Evolutionary conservation across 1,139 yeast genomes (phyloP).

Genomic region (Lodderomyces metapsilosis): DNA sequence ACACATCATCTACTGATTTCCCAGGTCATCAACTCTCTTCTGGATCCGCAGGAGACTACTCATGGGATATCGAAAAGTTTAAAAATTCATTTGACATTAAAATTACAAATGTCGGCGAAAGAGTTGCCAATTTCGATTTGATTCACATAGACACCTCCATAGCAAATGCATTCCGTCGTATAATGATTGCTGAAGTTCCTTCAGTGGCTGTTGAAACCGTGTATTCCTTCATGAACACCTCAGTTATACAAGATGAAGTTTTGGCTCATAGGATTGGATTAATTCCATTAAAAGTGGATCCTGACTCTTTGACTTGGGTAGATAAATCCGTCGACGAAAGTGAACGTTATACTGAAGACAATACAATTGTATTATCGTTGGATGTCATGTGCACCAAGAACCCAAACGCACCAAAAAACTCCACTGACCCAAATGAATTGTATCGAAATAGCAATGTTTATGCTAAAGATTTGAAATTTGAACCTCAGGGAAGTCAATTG

Average conservation of each 20-base stretch:
- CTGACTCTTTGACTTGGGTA: conserved; percentile 82
- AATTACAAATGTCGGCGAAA: conserved; percentile 61
- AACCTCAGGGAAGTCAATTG: conserved; percentile 85
- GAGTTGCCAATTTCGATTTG: conserved; percentile 83
- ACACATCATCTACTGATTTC: conserved; percentile 82
- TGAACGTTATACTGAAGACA: conserved; percentile 77
- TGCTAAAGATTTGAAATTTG: conserved; percentile 84
- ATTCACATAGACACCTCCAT: conserved; percentile 85
- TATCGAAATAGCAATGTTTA: conserved; percentile 84
- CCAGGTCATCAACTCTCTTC: conserved; percentile 72
- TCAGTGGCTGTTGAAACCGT: conserved; percentile 92
- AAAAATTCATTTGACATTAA: conserved; percentile 67
- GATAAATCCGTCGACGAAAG: conserved; percentile 63
- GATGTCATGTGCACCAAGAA: conserved; percentile 83
- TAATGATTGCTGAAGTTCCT: conserved; percentile 96
- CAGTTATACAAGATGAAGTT: conserved; percentile 96
- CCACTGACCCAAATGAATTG: conserved; percentile 79
- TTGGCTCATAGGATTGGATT: conserved; percentile 93
- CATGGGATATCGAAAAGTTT: conserved; percentile 87
- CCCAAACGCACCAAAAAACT: conserved; percentile 75
- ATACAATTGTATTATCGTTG: conserved; percentile 80
- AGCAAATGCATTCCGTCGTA: conserved; percentile 95
- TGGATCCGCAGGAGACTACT: conserved; percentile 65
- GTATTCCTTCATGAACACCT: conserved; percentile 87
- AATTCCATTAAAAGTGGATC: conserved; percentile 86